Conservation (phyloP, 2,329 filamentous ascomycete species). For the Eutypella sp. region DNA sequence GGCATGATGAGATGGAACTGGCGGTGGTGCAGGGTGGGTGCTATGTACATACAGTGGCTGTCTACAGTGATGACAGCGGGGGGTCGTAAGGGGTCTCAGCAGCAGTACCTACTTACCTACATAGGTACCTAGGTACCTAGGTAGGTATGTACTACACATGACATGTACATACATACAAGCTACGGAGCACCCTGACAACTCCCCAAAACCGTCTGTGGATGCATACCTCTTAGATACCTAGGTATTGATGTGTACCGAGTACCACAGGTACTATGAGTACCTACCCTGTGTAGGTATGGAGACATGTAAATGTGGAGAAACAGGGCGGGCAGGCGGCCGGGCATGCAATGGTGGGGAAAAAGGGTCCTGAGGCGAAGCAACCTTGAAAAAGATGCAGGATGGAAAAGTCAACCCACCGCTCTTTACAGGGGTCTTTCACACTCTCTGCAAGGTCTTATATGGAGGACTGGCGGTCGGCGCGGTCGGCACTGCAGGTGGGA, state of each 20-base stretch:
- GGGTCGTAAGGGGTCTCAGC: no score
- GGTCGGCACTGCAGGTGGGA: conserved; percentile 15
- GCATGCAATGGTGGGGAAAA: neutral
- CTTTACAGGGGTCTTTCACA: conserved; percentile 25
- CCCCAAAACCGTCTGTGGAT: no score
- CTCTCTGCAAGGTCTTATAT: conserved; percentile 21
- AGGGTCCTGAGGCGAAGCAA: conserved; percentile 10
- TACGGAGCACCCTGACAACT: no score
- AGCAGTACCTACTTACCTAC: no score
- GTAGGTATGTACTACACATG: neutral
- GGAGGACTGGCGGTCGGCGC: conserved; percentile 28
- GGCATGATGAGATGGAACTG: no score
- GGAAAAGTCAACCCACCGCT: conserved; percentile 28
- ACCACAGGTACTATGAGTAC: no score
- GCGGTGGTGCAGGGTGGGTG: no score
- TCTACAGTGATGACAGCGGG: no score
- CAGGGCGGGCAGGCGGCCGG: neutral
- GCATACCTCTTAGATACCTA: no score
- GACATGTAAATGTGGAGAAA: neutral
- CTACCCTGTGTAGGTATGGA: neutral
- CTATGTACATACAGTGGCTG: no score
- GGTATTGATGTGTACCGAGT: no score
- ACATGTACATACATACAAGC: neutral
- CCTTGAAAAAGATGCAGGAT: no score
- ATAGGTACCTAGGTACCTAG: neutral